Conservation (phyloP, 306 rosid species). For the Albizia julibrissin region DNA sequence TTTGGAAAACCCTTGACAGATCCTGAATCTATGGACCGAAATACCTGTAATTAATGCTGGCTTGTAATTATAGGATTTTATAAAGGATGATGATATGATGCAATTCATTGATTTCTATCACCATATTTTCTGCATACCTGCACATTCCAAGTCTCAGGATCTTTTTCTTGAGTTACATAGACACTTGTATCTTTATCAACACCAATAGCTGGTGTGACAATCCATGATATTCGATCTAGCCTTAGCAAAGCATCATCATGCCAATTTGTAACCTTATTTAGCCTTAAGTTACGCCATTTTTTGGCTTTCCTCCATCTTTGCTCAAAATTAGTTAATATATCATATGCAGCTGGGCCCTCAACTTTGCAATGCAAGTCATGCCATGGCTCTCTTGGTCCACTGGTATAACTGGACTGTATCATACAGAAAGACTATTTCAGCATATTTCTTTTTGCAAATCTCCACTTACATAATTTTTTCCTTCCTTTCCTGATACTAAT, state of each 20-base stretch:
- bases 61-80: conserved; percentile 19
- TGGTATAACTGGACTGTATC: conserved; percentile 36
- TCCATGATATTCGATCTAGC: conserved; percentile 74
- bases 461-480: neutral
- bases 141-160: conserved; percentile 70
- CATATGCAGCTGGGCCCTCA: conserved; percentile 91
- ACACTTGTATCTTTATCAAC: conserved; percentile 42
- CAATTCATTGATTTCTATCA: conserved; percentile 19
- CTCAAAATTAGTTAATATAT: conserved; percentile 67
- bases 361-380: conserved; percentile 66
- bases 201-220: conserved; percentile 48
- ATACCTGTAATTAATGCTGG: conserved; percentile 59
- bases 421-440: conserved; percentile 23
- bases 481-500: neutral
- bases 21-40: conserved; percentile 85
- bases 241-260: conserved; percentile 69
- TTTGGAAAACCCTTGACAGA: conserved; percentile 83
- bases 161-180: conserved; percentile 46
- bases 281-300: conserved; percentile 66
- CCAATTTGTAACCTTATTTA: conserved; percentile 61
- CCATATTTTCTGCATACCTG: conserved; percentile 51
- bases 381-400: conserved; percentile 72
- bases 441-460: conserved; percentile 5
- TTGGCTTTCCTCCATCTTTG: conserved; percentile 77
- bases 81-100: neutral